phyloP scores from a whole-genome alignment of 1,284 basidiomycete genomes.

The Papiliotrema fonsecae region DNA sequence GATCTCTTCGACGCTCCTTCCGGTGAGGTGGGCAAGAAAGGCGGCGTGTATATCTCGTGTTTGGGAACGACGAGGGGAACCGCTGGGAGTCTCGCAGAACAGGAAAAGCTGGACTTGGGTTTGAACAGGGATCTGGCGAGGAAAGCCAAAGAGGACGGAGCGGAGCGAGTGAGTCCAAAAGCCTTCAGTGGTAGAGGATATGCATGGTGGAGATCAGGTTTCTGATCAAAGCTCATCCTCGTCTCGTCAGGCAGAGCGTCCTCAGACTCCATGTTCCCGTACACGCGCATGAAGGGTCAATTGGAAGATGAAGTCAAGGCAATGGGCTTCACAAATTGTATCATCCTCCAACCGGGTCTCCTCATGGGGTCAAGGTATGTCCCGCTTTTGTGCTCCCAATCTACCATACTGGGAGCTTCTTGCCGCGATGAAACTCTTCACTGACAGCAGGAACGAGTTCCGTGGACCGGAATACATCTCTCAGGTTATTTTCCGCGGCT shows the following conservation, averaged over 20 bases:
- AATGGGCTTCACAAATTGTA: constrained; percentile 30
- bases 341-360: constrained; percentile 41
- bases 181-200: background rate
- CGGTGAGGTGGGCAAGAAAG: constrained; percentile 11
- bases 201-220: background rate
- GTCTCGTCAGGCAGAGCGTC: constrained; percentile 32
- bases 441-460: constrained; percentile 2
- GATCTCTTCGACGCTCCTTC: constrained; percentile 21
- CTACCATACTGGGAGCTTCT: background rate
- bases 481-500: constrained; percentile 12
- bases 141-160: constrained; percentile 38
- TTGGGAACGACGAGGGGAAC: constrained; percentile 40
- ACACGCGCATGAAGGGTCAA: constrained; percentile 40
- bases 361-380: constrained; percentile 37
- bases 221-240: constrained; percentile 32
- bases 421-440: background rate
- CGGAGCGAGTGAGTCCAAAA: constrained; percentile 28
- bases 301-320: constrained; percentile 38
- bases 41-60: constrained; percentile 33
- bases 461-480: constrained; percentile 12
- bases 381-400: too few species aligned
- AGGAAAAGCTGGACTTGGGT: constrained; percentile 36
- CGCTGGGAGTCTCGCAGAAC: constrained; percentile 32
- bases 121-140: constrained; percentile 39
- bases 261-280: constrained; percentile 24